phyloP scores from a whole-genome alignment of 352 stramenopile species.

The Globisporangium nodosum region DNA sequence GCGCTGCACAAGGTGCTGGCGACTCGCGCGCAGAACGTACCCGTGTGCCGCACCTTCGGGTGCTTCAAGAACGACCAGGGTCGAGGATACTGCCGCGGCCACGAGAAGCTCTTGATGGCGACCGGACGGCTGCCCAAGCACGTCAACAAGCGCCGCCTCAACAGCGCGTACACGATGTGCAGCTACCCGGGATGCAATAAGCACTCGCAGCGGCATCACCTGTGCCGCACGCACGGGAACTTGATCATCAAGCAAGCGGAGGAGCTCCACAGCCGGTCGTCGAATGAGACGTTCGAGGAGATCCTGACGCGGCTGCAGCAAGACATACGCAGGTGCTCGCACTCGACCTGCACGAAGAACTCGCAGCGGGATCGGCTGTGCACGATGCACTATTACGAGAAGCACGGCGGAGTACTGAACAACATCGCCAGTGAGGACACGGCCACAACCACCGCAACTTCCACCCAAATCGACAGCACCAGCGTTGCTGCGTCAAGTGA shows the following conservation, averaged over 20 bases:
- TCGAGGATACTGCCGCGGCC: slow-evolving; percentile 73
- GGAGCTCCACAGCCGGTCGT: slow-evolving; percentile 43
- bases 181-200: slow-evolving; percentile 79
- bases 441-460: slow-evolving; percentile 17
- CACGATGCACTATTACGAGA: slow-evolving; percentile 79
- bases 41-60: slow-evolving; percentile 62
- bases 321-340: slow-evolving; percentile 70
- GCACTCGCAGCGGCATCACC: slow-evolving; percentile 79
- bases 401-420: slow-evolving; percentile 16
- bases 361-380: slow-evolving; percentile 81
- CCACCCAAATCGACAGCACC: slow-evolving; percentile 18
- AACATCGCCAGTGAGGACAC: not conserved
- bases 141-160: slow-evolving; percentile 82
- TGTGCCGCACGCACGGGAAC: slow-evolving; percentile 85
- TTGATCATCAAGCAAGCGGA: slow-evolving; percentile 69
- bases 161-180: slow-evolving; percentile 88
- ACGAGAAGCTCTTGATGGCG: slow-evolving; percentile 85
- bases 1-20: slow-evolving; percentile 59
- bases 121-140: slow-evolving; percentile 64
- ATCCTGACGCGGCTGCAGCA: slow-evolving; percentile 65
- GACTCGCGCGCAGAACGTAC: slow-evolving; percentile 66
- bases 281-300: slow-evolving; percentile 57
- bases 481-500: not conserved
- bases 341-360: slow-evolving; percentile 81
- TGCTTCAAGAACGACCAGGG: slow-evolving; percentile 89